Base-by-base conservation (phyloP, 208 protist genomes). In the Crithidia thermophila region DNA sequence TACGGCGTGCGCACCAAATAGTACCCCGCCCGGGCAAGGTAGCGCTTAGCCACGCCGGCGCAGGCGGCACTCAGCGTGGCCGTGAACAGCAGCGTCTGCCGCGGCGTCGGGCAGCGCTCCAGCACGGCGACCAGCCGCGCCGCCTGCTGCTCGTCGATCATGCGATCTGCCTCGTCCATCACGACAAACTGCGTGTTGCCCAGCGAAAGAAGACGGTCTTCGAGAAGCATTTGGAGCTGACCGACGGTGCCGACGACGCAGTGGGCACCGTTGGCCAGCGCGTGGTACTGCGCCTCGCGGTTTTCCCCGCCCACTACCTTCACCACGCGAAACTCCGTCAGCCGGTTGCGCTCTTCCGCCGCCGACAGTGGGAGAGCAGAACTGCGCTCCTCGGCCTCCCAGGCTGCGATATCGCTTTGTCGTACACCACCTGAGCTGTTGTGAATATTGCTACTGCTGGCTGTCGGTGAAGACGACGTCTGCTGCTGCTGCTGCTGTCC, bases 131-230 rank as follows among this genome's bases (percentile, higher is more conserved):
- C 72, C 20, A 99, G 72, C 31, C 59, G 65, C n/a, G 97, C 87
- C 59, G 69, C 68, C 52, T 98, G 90, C 47, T 98, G 87, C 71
- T 98, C 91, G 51, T 93, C 88, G 30, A 99, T 72, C 70, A 99
- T 96, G 43, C 94, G 82, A 77, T 99, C 98, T 0, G 98, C 98
- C 71, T 99, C 98, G 77, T 99, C 98, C 67, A 99, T 72, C 28
- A 98, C 94, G 20, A 99, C 81, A 27, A 82, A 68, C 18, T 63
- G 55, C 4, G 82, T 80, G 72, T 89, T 93, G 42, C 79, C 79
- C 2, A 95, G 77, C 0, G 84, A 84, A 18, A 95, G 77, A 21
- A 90, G 40, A 21, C 85, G 77, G 36, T 90, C 73, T 53, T 81
- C 74, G 16, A 95, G 82, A 42, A 95, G 67, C 4, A 75, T 45